These are phyloP conservation scores for Neurospora sp. DNA, from an alignment of 495 filamentous ascomycete species.

Conservation along the genomic window DNA sequence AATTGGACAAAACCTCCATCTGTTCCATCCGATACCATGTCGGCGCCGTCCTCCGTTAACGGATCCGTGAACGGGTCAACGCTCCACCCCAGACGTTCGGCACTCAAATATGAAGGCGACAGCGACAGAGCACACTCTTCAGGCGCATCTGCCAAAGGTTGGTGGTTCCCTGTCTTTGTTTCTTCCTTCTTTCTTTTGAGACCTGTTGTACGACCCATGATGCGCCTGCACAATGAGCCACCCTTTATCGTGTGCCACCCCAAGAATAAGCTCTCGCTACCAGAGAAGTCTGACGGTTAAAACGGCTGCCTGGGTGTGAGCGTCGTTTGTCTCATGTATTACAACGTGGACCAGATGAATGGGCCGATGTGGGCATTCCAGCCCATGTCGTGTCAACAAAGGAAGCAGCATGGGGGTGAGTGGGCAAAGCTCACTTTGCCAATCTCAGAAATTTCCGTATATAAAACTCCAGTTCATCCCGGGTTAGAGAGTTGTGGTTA, in stretches of 20 bases:
- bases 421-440: background rate
- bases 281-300: background rate
- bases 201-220: background rate
- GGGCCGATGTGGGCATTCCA: background rate
- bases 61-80: background rate
- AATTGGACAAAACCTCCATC: background rate
- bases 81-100: slow-evolving; percentile 29
- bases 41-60: slow-evolving; percentile 13
- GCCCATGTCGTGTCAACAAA: background rate
- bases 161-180: background rate
- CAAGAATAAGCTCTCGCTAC: background rate
- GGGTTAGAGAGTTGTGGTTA: slow-evolving; percentile 1
- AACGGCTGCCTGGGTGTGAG: background rate
- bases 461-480: background rate
- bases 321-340: background rate
- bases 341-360: background rate
- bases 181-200: background rate
- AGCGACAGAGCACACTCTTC: slow-evolving; percentile 23
- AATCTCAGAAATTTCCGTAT: background rate
- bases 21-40: slow-evolving; percentile 8
- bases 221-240: background rate
- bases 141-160: slow-evolving; percentile 34
- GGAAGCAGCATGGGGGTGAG: slow-evolving; percentile 1
- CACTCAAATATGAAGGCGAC: slow-evolving; percentile 34
- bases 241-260: background rate